These are phyloP conservation scores for Tetramitus jugosus DNA, from an alignment of 208 protist species.

Conservation along the genomic window DNA sequence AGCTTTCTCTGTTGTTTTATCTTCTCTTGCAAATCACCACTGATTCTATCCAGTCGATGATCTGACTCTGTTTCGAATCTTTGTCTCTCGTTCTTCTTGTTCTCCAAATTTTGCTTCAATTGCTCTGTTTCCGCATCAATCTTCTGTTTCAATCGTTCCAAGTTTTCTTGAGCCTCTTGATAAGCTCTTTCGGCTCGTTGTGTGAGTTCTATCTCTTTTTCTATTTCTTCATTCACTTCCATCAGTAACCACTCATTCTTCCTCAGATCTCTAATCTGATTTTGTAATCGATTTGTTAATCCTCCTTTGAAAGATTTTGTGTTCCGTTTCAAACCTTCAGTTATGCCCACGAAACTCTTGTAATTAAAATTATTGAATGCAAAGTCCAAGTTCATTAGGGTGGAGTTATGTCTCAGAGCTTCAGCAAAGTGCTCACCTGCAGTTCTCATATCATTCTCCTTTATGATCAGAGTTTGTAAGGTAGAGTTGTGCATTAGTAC, in stretches of 20 bases:
- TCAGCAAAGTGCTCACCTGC: slow-evolving; percentile 30
- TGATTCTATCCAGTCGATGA: neutral
- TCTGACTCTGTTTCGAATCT: neutral
- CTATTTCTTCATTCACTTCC: neutral
- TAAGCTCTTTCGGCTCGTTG: neutral
- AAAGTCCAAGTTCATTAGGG: slow-evolving; percentile 55
- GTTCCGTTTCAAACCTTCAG: slow-evolving; percentile 25
- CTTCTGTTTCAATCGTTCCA: neutral
- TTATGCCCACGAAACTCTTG: slow-evolving; percentile 45
- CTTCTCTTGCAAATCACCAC: neutral
- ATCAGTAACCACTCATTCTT: neutral
- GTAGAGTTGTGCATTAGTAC: slow-evolving; percentile 41
- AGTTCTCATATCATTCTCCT: slow-evolving; percentile 32
- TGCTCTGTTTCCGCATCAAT: neutral
- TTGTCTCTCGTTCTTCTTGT: neutral
- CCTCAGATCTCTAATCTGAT: neutral
- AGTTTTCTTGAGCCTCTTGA: neutral
- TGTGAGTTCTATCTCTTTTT: neutral
- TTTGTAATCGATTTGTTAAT: neutral
- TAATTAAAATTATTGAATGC: slow-evolving; percentile 80
- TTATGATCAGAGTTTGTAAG: slow-evolving; percentile 40
- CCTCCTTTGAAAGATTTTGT: slow-evolving; percentile 10
- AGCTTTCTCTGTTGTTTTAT: neutral
- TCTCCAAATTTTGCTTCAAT: neutral
- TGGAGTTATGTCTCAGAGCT: slow-evolving; percentile 26